Evolutionary conservation across 768 basidiomycete genomes (phyloP).

Genomic region (Suillus lakei): DNA sequence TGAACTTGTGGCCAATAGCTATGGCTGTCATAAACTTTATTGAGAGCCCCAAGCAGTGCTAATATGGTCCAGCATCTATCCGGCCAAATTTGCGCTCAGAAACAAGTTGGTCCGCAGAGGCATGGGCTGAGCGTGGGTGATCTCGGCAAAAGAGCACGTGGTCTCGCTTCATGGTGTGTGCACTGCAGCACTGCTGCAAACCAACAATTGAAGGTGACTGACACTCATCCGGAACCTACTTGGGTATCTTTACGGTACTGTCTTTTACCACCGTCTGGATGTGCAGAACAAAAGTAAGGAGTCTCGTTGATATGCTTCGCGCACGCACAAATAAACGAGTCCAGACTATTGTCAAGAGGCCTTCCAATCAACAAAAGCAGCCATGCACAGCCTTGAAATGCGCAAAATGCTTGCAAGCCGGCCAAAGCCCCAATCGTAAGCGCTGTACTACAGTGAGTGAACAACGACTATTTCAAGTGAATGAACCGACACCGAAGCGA

Average conservation of each 20-base stretch:
- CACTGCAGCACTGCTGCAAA: too few relatives aligned
- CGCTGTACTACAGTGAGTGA: background rate
- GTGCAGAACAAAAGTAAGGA: background rate
- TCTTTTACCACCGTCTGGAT: background rate
- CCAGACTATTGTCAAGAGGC: slow-evolving; percentile 2
- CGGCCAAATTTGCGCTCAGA: too few relatives aligned
- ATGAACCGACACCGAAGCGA: background rate
- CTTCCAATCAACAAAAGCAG: background rate
- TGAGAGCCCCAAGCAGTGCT: too few relatives aligned
- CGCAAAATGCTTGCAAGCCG: slow-evolving; percentile 4
- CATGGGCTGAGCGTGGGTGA: too few relatives aligned
- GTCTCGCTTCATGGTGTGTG: background rate
- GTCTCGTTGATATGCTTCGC: background rate
- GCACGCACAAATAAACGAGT: background rate
- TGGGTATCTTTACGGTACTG: background rate
- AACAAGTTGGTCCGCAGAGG: too few relatives aligned
- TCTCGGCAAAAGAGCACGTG: background rate
- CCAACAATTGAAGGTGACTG: too few relatives aligned
- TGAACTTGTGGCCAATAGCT: background rate
- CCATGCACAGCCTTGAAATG: slow-evolving; percentile 9
- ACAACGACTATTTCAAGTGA: background rate
- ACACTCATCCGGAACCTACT: background rate
- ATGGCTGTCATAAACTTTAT: background rate
- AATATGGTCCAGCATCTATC: too few relatives aligned
- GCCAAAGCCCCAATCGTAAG: background rate